Base-by-base conservation (phyloP, 1,284 basidiomycete species). In the Rhodotorula glutinis region DNA sequence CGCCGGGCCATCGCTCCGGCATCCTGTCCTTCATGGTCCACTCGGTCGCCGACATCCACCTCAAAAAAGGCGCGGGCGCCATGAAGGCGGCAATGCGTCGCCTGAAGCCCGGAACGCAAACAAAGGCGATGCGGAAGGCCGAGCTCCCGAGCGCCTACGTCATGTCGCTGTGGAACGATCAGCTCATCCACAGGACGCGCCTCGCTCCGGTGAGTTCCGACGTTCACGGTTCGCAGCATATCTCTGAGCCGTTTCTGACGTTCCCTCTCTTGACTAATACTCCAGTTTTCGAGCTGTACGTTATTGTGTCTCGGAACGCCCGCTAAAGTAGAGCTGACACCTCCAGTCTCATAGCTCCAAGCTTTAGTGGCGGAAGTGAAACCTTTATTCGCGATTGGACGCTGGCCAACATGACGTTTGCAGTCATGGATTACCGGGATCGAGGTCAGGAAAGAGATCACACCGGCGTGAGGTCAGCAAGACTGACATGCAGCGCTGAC, bases 371-470 rank as follows among this genome's bases (percentile, higher is more conserved):
- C 47, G 65, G 60, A 0, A 63, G 57, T 43, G 72, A 73, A 38
- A 43, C 57, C 0, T 62, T 73, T 51, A 56, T 66, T 33, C 57
- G 65, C 3, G 70, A 73, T 46, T 73, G 72, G 72, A 63, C 60
- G 7, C n/a, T 58, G 1, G 68, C 60, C 2, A 38, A 58, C 9
- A 27, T 73, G 4, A 59, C 63, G 29, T 56, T 73, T 21, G 72
- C 68, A 7, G 68, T 72, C 10, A 62, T 71, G 65, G 72, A 73
- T 41, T 69, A 66, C 30, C 65, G 67, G 4, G 70, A 73, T n/a
- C 51, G 72, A 38, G 67, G 67, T 65, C 21, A 25, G 62, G 11
- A 16, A n/a, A n/a, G n/a, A n/a, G n/a, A n/a, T n/a, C n/a, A n/a
- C n/a, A n/a, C n/a, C n/a, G n/a, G n/a, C n/a, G n/a, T n/a, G n/a